Base-by-base conservation (phyloP, 2,329 filamentous ascomycete species). In the Phaeoacremonium minimum region DNA sequence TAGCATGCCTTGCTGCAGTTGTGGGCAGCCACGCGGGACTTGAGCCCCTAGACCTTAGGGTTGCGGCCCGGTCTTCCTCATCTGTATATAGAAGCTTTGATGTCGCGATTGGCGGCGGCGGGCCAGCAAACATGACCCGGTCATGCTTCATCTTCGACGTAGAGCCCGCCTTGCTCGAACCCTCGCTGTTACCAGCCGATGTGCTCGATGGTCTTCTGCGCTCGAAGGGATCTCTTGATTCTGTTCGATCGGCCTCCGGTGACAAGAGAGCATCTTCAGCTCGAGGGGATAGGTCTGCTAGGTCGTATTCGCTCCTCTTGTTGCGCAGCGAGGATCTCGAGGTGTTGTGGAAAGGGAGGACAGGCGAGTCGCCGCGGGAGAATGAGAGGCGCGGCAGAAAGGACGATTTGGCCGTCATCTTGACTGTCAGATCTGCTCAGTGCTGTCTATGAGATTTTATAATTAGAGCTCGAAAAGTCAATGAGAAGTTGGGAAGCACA, bases 41-140 rank as follows among this genome's bases (percentile, higher is more conserved):
- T 11, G n/a, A 9, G 22, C n/a, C 22, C 22, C 22, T 9, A 26
- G 22, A 26, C 38, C 36, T 7, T 19, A 33, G 15, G 19, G 38
- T 8, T 26, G 28, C 13, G 26, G 28, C 16, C 36, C 33, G 11
- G 41, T 33, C 13, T 35, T 34, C 16, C 39, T 37, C 6, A 22
- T 37, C 30, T 4, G 35, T 33, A 37, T 58, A 57, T 3, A 67
- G 36, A 15, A 67, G 40, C 4, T 61, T 56, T 0, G 71, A 73
- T 6, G 55, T 45, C 2, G 67, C 61, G 38, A 76, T 75, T 4
- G 72, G 72, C 1, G 72, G 69, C 1, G 72, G 72, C 1, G 72
- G 71, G 2, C 70, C 69, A 3, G 57, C 49, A 38, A 75, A 75
- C 30, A 74, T 58, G 4, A 55, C 41, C 11, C 50, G 58, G 7